Base-by-base conservation (phyloP, 1,284 basidiomycete species). In the Chalciporus sp. region DNA sequence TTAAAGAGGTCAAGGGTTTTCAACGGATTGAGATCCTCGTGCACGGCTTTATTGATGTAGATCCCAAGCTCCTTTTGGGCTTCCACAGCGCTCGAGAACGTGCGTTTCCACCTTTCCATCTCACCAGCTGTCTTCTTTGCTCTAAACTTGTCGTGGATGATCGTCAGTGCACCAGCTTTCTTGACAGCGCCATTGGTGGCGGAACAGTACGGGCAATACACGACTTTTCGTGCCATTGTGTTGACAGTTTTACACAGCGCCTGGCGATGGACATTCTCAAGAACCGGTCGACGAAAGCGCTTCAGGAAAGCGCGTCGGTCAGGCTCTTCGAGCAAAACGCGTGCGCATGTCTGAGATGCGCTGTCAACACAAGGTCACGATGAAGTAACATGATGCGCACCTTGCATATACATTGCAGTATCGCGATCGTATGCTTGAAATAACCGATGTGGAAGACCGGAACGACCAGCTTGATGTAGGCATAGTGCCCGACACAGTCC, bases 381-480 rank as follows among this genome's bases (percentile, higher is more conserved):
- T 17, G n/a, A 4, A 20, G 23, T 9, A 37, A 39, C 19, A 26
- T 20, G 29, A 31, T 19, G 65, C 80, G 44, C 56, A 94, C 94
- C 77, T 98, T 98, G 82, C 95, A 98, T 63, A 98, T 94, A 66
- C 91, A 92, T 71, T 99, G 97, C 0, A 99, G 80, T 63, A 99
- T 93, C 44, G 85, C 84, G 55, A 99, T 94, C 12, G 90, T 93
- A 59, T 98, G 94, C 68, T 95, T 94, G 79, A 99, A 98, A 76
- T 94, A 99, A 14, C 97, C 97, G 59, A 98, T 94, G 70, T 99
- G 95, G 68, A 98, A 99, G 12, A 98, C 95, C 0, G 96, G 96
- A 12, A 99, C 86, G 29, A 92, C 87, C 35, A 99, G 84, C 73
- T 96, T 96, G 76, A 98, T 95, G 74, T 96, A 97, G 7, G 95